phyloP scores from a whole-genome alignment of 2,329 filamentous ascomycete species.

The Teratosphaeria viscida region DNA sequence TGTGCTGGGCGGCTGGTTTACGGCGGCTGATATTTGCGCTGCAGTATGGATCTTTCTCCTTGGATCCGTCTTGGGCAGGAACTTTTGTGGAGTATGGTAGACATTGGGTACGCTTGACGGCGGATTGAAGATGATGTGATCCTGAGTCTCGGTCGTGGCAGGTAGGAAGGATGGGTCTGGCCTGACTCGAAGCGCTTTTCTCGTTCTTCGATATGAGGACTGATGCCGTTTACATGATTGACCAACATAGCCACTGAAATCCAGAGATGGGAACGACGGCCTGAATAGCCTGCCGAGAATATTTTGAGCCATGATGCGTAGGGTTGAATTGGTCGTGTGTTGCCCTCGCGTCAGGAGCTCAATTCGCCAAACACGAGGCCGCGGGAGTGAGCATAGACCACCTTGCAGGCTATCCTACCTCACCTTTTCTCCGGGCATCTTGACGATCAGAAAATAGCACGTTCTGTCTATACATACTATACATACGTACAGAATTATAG shows the following conservation, averaged over 20 bases:
- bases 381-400: background rate
- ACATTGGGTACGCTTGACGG: slow-evolving; percentile 53
- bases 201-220: slow-evolving; percentile 36
- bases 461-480: too few relatives aligned
- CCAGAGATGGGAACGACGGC: background rate
- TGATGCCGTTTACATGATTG: slow-evolving; percentile 29
- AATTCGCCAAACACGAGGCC: background rate
- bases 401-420: background rate
- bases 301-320: slow-evolving; percentile 2
- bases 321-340: background rate
- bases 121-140: slow-evolving; percentile 56
- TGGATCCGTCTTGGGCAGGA: slow-evolving; percentile 50
- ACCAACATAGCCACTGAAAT: slow-evolving; percentile 16
- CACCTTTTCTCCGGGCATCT: background rate
- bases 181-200: slow-evolving; percentile 36
- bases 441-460: background rate
- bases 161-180: slow-evolving; percentile 34
- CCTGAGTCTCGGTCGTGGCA: slow-evolving; percentile 27
- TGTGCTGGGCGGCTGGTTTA: slow-evolving; percentile 3
- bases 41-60: slow-evolving; percentile 37
- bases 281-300: background rate
- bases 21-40: slow-evolving; percentile 3
- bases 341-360: background rate
- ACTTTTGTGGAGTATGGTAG: slow-evolving; percentile 55
- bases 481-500: too few relatives aligned